Percentiles rank a stretch among this genome's conserved stretches.
Evolutionary conservation across 305 asterid species (phyloP).

Genomic region (Rubia tinctorum): DNA sequence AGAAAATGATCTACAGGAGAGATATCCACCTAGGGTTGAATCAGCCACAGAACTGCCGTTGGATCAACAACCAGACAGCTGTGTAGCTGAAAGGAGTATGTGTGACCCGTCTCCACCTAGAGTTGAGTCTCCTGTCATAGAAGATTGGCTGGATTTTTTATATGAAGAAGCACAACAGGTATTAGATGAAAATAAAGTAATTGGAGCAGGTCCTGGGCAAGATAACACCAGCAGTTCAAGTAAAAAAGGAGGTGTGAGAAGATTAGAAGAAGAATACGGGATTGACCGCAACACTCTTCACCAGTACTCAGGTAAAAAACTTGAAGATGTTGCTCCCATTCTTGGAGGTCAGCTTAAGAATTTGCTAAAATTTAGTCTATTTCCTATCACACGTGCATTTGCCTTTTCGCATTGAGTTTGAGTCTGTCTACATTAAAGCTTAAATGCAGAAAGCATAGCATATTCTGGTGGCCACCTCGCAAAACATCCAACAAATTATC

Average conservation of each 20-base stretch:
- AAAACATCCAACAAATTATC: too few species aligned
- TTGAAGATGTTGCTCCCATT: not conserved
- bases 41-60: too few species aligned
- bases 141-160: not conserved
- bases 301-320: not conserved
- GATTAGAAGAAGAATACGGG: not conserved
- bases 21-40: not conserved
- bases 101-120: not conserved
- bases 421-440: too few species aligned
- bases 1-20: too few species aligned
- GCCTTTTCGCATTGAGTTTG: too few species aligned
- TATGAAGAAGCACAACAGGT: not conserved
- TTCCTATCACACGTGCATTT: too few species aligned
- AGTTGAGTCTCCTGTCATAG: too few species aligned
- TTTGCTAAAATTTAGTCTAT: not conserved
- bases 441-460: too few species aligned
- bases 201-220: not conserved
- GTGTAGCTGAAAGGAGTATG: not conserved
- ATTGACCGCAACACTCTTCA: not conserved
- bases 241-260: not conserved
- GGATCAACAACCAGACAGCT: not conserved
- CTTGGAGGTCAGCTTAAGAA: not conserved
- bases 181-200: not conserved
- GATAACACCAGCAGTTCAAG: not conserved
- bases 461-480: too few species aligned